phyloP scores from a whole-genome alignment of 2,329 filamentous ascomycete species.

The Trichoderma cornu-damae region DNA sequence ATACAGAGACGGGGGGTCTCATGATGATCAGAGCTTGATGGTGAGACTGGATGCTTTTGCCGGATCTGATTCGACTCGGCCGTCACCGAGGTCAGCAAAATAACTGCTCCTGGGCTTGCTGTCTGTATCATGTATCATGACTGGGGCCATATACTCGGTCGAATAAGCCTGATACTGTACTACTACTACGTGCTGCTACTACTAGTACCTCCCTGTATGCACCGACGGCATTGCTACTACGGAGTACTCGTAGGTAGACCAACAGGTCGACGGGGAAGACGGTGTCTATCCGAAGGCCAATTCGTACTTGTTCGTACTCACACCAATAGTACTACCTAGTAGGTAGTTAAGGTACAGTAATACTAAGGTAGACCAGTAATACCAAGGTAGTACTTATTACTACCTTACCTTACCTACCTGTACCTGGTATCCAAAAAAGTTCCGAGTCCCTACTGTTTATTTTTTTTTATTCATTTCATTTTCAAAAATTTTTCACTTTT shows the following conservation, averaged over 20 bases:
- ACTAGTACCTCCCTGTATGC: no score
- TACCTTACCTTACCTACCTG: no score
- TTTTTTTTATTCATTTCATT: no score
- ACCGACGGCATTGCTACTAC: no score
- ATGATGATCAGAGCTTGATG: not conserved
- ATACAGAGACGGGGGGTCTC: no score
- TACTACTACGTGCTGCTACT: no score
- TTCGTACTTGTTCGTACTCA: no score
- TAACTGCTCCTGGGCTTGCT: not conserved
- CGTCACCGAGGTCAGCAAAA: slow-evolving; percentile 2
- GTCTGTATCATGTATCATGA: not conserved
- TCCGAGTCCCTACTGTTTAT: slow-evolving; percentile 5
- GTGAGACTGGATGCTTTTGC: not conserved
- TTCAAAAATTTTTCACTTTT: no score
- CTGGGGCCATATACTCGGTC: slow-evolving; percentile 9
- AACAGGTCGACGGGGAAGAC: slow-evolving; percentile 4
- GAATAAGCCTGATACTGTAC: slow-evolving; percentile 13
- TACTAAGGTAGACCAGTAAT: no score
- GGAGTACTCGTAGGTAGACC: no score
- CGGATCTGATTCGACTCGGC: not conserved
- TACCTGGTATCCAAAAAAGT: not conserved
- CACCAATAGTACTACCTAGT: slow-evolving; percentile 3
- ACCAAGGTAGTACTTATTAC: no score
- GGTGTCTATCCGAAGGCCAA: slow-evolving; percentile 7
- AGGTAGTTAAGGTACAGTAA: no score